Percentiles rank a stretch among this genome's conserved stretches.
Evolutionary conservation across 2,329 filamentous ascomycete species (phyloP).

Genomic region (Parafenestella ontariensis): DNA sequence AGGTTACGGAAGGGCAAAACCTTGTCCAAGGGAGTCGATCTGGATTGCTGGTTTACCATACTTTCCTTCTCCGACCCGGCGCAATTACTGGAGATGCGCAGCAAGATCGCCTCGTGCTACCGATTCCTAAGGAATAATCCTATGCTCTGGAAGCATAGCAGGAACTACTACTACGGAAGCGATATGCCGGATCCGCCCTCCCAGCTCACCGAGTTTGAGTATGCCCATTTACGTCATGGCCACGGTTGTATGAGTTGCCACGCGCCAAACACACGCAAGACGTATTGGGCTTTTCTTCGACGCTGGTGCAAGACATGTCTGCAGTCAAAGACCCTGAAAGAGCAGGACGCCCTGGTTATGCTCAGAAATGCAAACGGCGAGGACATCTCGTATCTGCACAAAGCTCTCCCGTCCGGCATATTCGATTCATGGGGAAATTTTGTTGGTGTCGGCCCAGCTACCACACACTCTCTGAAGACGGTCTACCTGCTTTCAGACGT

Average conservation of each 20-base stretch:
- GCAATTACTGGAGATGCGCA: slow-evolving; percentile 45
- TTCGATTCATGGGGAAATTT: slow-evolving; percentile 51
- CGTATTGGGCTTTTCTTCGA: slow-evolving; percentile 53
- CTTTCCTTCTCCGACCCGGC: slow-evolving; percentile 44
- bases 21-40: slow-evolving; percentile 35
- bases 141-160: slow-evolving; percentile 48
- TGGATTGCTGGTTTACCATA: slow-evolving; percentile 48
- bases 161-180: slow-evolving; percentile 42
- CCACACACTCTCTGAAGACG: slow-evolving; percentile 42
- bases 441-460: slow-evolving; percentile 44
- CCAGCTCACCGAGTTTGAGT: slow-evolving; percentile 50
- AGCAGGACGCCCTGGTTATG: slow-evolving; percentile 38
- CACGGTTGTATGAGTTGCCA: slow-evolving; percentile 50
- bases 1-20: slow-evolving; percentile 37
- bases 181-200: slow-evolving; percentile 44
- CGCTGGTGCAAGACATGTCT: slow-evolving; percentile 53
- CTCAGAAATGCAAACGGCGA: slow-evolving; percentile 35
- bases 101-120: slow-evolving; percentile 44
- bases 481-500: slow-evolving; percentile 43
- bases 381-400: slow-evolving; percentile 36
- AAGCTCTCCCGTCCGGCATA: slow-evolving; percentile 43
- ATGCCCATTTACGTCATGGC: slow-evolving; percentile 49
- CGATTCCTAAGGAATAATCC: slow-evolving; percentile 44
- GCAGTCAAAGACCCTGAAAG: slow-evolving; percentile 40
- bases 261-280: slow-evolving; percentile 47